Evolutionary conservation across 2,329 filamentous ascomycete species (phyloP), one percentile per base, ranked within the genome.

Genomic region (Coniochaeta sp.): DNA sequence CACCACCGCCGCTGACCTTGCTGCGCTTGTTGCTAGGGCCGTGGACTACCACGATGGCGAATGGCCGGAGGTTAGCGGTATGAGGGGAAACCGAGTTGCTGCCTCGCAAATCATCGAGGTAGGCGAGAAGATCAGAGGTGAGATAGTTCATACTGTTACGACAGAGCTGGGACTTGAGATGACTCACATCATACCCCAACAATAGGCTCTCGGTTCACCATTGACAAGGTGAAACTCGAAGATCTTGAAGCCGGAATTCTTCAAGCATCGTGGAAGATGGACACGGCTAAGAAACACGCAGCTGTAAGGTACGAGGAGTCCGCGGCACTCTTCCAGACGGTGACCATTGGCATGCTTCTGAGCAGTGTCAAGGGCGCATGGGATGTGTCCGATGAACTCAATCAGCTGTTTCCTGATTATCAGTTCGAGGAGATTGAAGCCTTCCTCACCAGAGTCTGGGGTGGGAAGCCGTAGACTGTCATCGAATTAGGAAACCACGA

Each of bases 201-300:
- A 38, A 19, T 47, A 76, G 73, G 72, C 12, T 55, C 62, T 4
- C 60, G 70, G 5, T 79, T 81, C 59, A 58, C 62, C 0, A 64
- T 83, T 10, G 78, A 82, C 4, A 73, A 72, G n/a, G 69, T 84
- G 1, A 73, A 72, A 38, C 58, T 73, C 0, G 72, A 75, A 57
- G 81, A 85, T 64, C 74, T 85, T 5, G 68, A 77, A 64, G 73
- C 69, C 3, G 80, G 79, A 7, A 60, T 61, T 14, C 63, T 77
- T 2, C 72, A 73, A 16, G 69, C 74, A 0, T 73, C 72, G 3
- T 82, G 80, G 80, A 60, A 68, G 22, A 66, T 77, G 30, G 22
- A 62, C 63, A 64, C 71, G 34, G 8, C 34, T 3, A 36, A 36
- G 14, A 61, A 44, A 1, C 74, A 75, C 52, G 60, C 58, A 5